A percentile compares a stretch with the other conserved stretches of the same genome.
phyloP scores from a whole-genome alignment of 2,329 filamentous ascomycete genomes.

The Fusarium veterinarium region DNA sequence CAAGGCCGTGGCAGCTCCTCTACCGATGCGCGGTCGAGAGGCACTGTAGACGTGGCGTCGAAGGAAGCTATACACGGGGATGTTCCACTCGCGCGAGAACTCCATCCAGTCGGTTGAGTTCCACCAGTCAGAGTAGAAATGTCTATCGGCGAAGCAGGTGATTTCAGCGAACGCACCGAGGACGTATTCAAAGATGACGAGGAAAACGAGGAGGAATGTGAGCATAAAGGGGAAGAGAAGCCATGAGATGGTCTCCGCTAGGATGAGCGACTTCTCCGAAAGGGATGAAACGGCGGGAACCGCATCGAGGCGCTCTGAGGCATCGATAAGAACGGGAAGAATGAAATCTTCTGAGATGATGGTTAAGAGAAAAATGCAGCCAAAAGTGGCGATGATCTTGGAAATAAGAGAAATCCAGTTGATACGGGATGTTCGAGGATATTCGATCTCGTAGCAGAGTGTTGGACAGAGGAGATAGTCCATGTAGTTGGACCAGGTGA shows the following conservation, averaged over 20 bases:
- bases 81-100: conserved; percentile 96
- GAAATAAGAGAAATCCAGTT: conserved; percentile 84
- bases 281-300: conserved; percentile 53
- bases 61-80: conserved; percentile 97
- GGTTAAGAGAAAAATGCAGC: conserved; percentile 94
- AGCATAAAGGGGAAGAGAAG: conserved; percentile 98
- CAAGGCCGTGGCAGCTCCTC: conserved; percentile 81
- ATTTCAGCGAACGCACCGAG: conserved; percentile 95
- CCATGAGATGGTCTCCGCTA: conserved; percentile 90
- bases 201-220: conserved; percentile 92
- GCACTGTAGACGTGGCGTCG: conserved; percentile 93
- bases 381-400: conserved; percentile 91
- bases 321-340: conserved; percentile 85
- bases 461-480: conserved; percentile 95
- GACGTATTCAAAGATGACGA: conserved; percentile 98
- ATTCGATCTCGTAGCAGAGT: conserved; percentile 97
- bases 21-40: conserved; percentile 79
- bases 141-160: conserved; percentile 90
- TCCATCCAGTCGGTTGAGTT: conserved; percentile 91
- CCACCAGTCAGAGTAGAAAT: conserved; percentile 88
- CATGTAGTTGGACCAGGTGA: conserved; percentile 82
- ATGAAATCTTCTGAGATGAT: conserved; percentile 96
- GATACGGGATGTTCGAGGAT: conserved; percentile 81
- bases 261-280: conserved; percentile 79
- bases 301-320: conserved; percentile 63